Conservation (phyloP, 305 asterid species). For the Fraxinus greggii region DNA sequence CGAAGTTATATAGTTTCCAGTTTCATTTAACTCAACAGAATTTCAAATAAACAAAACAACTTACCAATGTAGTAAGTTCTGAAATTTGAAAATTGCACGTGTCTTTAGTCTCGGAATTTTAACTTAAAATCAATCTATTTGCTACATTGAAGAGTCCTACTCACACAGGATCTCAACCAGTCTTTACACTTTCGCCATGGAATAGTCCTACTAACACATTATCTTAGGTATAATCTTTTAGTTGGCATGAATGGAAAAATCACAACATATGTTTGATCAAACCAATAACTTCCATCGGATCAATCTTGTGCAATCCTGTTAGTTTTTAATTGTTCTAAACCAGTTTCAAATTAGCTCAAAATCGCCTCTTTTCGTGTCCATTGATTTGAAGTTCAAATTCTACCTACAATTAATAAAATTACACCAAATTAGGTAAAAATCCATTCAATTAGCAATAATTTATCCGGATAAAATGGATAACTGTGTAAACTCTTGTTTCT, state of each 20-base stretch:
- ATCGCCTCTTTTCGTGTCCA: too few relatives aligned
- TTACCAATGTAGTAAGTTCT: neutral
- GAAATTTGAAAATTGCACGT: neutral
- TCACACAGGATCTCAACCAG: neutral
- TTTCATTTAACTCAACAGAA: neutral
- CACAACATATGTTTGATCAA: neutral
- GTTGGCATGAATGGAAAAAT: neutral
- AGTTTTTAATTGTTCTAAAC: too few relatives aligned
- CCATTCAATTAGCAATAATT: too few relatives aligned
- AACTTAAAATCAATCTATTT: neutral
- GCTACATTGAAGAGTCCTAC: neutral
- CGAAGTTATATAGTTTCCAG: neutral
- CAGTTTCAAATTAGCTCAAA: too few relatives aligned
- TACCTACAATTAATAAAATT: too few relatives aligned
- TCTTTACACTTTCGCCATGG: neutral
- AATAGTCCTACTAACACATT: neutral
- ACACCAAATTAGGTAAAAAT: too few relatives aligned
- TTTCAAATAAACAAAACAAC: neutral
- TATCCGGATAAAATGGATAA: too few relatives aligned
- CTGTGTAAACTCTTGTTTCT: too few relatives aligned
- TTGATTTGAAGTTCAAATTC: too few relatives aligned
- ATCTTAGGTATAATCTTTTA: neutral
- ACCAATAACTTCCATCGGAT: neutral
- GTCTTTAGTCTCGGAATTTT: neutral
- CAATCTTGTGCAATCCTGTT: neutral